Base-by-base conservation (phyloP, 176 grass and related monocot genomes). In the Typha latifolia region DNA sequence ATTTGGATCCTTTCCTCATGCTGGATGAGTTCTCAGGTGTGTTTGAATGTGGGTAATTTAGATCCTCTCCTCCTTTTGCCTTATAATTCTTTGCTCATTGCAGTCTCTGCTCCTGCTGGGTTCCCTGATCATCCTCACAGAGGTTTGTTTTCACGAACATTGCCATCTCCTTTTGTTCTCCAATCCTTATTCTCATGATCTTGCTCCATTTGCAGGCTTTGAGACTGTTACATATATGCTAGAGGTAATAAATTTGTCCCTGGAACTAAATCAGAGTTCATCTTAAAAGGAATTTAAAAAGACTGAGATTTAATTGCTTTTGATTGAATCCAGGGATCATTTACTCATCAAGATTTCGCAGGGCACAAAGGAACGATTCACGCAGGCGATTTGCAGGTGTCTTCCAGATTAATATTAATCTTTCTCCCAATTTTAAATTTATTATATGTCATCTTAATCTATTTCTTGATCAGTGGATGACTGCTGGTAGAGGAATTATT, bases 161-260 rank as follows among this genome's bases (percentile, higher is more conserved):
- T 57, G n/a, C 52, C 19, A 57, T 57, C 19, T 57, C 19, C 52
- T 18, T 56, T 57, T 57, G 19, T 57, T 14, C 16, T 57, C 1
- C n/a, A 7, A 21, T 57, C 16, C 2, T 57, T 62, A 1, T 4
- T 55, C 15, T 2, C 48, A 32, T 23, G 12, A 37, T 19, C 32
- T 8, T 15, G 52, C 5, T 20, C 52, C 16, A 14, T 34, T 16
- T 72, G 62, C 79, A 90, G 83, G 90, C 24, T 95, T 95, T 23
- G 90, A 95, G 74, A 95, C 90, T 19, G 90, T 90, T 5, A 95
- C 90, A 63, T 95, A 95, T 80, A 90, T 95, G 90, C 82, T 95
- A 16, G 65, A 95, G 22, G 90, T 90, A 56, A 1, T 57, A 14
- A 20, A 57, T 20, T 57, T 18, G 1, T 18, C 52, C 13, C 52